phyloP scores from a whole-genome alignment of 306 rosid genomes.

The Arachis hypogaea region DNA sequence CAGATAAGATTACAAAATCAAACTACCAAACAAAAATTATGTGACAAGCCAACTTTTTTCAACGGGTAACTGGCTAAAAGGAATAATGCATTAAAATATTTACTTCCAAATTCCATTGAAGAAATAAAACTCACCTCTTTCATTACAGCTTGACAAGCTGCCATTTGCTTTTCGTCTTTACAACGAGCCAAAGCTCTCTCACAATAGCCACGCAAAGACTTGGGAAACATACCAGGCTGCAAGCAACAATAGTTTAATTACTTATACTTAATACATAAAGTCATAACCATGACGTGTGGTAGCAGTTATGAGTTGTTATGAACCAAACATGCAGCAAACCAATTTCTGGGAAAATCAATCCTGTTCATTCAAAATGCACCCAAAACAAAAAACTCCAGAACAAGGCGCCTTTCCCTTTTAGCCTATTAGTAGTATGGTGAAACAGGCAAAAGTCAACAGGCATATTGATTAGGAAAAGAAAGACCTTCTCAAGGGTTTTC shows the following conservation, averaged over 20 bases:
- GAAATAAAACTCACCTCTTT: conserved; percentile 69
- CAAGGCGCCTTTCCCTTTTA: background rate
- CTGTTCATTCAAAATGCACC: conserved; percentile 11
- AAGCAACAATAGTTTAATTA: conserved; percentile 39
- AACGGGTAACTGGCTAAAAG: conserved; percentile 23
- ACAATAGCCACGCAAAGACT: conserved; percentile 88
- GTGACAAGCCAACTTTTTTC: background rate
- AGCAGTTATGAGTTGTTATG: conserved; percentile 20
- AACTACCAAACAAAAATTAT: background rate
- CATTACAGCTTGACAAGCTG: conserved; percentile 80
- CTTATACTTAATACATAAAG: conserved; percentile 25
- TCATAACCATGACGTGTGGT: conserved; percentile 1
- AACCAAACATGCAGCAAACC: conserved; percentile 20
- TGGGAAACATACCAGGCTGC: conserved; percentile 94
- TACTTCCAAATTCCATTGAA: conserved; percentile 14
- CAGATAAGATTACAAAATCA: conserved; percentile 17
- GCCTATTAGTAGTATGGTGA: conserved; percentile 8
- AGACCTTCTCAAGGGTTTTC: conserved; percentile 19
- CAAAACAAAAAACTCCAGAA: conserved; percentile 18
- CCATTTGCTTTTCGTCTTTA: conserved; percentile 84
- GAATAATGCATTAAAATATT: conserved; percentile 11
- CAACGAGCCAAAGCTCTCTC: conserved; percentile 97
- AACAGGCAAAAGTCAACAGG: conserved; percentile 9
- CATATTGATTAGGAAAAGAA: conserved; percentile 1
- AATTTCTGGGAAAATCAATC: background rate